Evolutionary conservation across 495 filamentous ascomycete species (phyloP).

Genomic region (Chaetomium cochliodes): DNA sequence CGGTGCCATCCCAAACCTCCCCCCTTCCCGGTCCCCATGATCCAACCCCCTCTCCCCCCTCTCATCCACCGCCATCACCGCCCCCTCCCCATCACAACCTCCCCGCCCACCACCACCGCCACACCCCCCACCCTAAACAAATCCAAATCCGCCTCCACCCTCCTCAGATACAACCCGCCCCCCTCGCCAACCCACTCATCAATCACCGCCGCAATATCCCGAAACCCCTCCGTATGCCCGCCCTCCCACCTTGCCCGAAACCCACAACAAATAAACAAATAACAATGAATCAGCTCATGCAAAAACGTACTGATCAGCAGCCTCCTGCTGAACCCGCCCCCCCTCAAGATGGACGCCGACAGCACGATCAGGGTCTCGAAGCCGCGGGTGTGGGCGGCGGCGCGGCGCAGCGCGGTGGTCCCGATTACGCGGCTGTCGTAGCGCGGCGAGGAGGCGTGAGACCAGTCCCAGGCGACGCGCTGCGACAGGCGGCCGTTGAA

Average conservation of each 20-base stretch:
- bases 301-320: constrained; percentile 57
- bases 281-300: constrained; percentile 59
- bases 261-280: constrained; percentile 56
- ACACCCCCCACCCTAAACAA: constrained; percentile 35
- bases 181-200: constrained; percentile 53
- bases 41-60: not conserved
- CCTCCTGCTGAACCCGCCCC: constrained; percentile 47
- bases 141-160: constrained; percentile 55
- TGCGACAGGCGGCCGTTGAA: constrained; percentile 50
- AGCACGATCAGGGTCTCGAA: constrained; percentile 58
- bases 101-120: not conserved
- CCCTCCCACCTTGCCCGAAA: constrained; percentile 49
- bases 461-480: constrained; percentile 56
- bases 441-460: constrained; percentile 32
- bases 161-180: constrained; percentile 47
- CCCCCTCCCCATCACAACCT: not conserved
- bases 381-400: constrained; percentile 37
- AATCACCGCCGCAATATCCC: constrained; percentile 50
- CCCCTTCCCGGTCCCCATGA: not conserved
- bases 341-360: constrained; percentile 49
- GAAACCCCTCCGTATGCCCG: constrained; percentile 55
- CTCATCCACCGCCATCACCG: not conserved
- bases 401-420: constrained; percentile 51
- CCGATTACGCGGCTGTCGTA: constrained; percentile 51
- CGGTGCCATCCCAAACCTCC: constrained; percentile 1